Conservation (phyloP, 441 rosid species). For the Corymbia citriodora region DNA sequence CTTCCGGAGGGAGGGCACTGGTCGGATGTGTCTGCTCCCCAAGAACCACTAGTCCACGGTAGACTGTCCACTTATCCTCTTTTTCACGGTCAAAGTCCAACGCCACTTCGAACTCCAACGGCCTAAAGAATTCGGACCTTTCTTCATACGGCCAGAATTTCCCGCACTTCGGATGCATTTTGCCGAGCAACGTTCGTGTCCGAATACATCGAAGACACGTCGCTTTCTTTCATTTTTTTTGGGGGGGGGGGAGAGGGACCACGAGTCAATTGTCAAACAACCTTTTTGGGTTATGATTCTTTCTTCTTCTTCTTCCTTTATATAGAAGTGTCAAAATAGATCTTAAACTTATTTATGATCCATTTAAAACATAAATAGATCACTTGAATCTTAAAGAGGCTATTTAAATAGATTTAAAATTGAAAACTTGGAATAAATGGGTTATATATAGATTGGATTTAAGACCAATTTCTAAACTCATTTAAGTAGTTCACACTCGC, state of each 20-base stretch:
- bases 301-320: too few relatives aligned
- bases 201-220: not conserved
- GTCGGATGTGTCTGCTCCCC: not conserved
- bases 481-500: too few relatives aligned
- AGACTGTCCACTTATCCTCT: not conserved
- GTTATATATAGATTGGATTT: too few relatives aligned
- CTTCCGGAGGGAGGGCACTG: not conserved
- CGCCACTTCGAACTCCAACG: not conserved
- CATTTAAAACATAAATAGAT: too few relatives aligned
- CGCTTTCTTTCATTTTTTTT: too few relatives aligned
- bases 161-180: not conserved
- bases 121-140: not conserved
- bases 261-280: not conserved
- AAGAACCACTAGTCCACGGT: not conserved
- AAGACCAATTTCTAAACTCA: too few relatives aligned
- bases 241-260: too few relatives aligned
- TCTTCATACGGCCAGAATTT: not conserved
- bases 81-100: not conserved
- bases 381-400: too few relatives aligned
- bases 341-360: too few relatives aligned
- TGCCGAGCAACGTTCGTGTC: not conserved
- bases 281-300: not conserved
- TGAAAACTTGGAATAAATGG: too few relatives aligned
- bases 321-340: too few relatives aligned
- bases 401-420: too few relatives aligned